Evolutionary conservation across 208 protist genomes (phyloP), one percentile per base, ranked within the genome.

Genomic region (Blastocrithidia nonstop): DNA sequence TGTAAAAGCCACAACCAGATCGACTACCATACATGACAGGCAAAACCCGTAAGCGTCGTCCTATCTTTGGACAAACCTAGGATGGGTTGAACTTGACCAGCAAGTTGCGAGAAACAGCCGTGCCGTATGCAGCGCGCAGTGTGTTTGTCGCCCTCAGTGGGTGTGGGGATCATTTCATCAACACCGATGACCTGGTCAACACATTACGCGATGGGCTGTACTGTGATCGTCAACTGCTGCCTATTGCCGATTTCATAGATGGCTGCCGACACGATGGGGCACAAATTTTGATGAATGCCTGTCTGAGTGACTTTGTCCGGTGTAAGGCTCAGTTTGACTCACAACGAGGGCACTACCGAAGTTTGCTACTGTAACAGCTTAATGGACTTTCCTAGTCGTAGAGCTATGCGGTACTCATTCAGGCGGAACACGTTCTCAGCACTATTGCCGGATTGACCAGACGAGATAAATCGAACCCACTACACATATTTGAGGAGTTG

Each of bases 321-420:
- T 83, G 71, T 55, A 71, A 74, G 28, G 68, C 85, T 21, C 81
- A 94, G 64, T 71, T 88, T 50, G 71, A 86, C 55, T 71, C 71
- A 9, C 62, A 62, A 13, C 71, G 79, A 26, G 71, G 60, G 7
- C 84, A 86, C 59, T 88, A 82, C 61, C 71, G 72, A 54, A 83
- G 85, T 54, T 86, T 79, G 6, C 46, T 77, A 20, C 76, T 94
- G 28, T 75, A 90, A 50, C 68, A 87, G 31, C 67, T 87, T n/a
- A 94, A 94, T 61, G 85, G 85, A 24, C 63, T 94, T 37, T 83
- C 69, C 23, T 79, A 91, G 59, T 89, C 78, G 15, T 67, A 85
- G 50, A 82, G 70, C 46, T 94, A 74, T 53, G 58, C 65, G 5
- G 69, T 87, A 42, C 67, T 94, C 25, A 76, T 80, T 44, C 62